Evolutionary conservation across 306 rosid species (phyloP).

Genomic region (Ochetophila trinervis): DNA sequence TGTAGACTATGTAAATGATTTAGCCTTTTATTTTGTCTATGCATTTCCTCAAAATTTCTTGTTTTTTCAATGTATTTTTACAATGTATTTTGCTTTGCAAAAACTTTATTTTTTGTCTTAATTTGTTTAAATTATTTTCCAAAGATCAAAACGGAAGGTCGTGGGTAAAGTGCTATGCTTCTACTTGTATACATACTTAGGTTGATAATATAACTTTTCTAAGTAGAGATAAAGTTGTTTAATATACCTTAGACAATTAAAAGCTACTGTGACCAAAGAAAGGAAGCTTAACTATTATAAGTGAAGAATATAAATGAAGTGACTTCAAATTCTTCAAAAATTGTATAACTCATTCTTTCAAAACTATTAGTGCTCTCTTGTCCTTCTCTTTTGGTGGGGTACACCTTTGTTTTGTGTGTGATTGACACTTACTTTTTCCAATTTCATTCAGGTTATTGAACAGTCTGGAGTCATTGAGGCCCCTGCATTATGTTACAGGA

Average conservation of each 20-base stretch:
- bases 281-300: not conserved
- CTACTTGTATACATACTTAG: too few species aligned
- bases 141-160: too few species aligned
- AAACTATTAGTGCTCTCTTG: not conserved
- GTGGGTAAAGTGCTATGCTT: too few species aligned
- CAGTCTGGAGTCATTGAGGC: slow-evolving; percentile 73
- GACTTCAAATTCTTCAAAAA: not conserved
- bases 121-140: too few species aligned
- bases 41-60: too few species aligned
- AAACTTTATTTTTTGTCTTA: too few species aligned
- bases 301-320: not conserved
- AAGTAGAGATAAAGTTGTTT: too few species aligned
- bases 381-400: not conserved
- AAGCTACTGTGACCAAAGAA: not conserved
- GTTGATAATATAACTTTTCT: too few species aligned
- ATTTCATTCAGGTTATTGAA: slow-evolving; percentile 63
- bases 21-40: not conserved
- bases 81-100: too few species aligned
- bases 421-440: not conserved
- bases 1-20: not conserved
- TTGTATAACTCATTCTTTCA: not conserved
- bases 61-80: too few species aligned
- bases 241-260: too few species aligned
- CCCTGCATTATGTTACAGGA: slow-evolving; percentile 48
- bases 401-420: not conserved